Conservation (phyloP, 164 flowering plant species). For the Tetracentron sinense region DNA sequence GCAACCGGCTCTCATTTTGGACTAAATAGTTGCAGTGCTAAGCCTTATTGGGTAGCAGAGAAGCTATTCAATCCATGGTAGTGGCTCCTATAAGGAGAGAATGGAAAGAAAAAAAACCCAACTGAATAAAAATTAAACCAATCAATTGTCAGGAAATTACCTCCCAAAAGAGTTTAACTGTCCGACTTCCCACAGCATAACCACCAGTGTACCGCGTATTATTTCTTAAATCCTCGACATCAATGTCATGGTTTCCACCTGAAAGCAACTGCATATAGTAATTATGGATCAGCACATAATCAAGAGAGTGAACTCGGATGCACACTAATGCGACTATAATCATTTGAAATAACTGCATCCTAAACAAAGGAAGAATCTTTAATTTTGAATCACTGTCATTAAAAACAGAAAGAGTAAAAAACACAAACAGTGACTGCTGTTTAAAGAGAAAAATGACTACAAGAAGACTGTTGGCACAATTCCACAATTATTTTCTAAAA, state of each 20-base stretch:
- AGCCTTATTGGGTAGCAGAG: no score
- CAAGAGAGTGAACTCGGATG: not conserved
- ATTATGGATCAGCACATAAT: constrained; percentile 7
- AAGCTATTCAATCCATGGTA: not conserved
- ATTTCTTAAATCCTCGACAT: constrained; percentile 72
- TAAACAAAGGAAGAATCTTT: not conserved
- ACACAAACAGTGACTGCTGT: no score
- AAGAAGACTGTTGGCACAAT: no score
- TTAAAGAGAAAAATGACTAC: no score
- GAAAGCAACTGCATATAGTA: constrained; percentile 76
- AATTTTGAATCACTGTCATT: not conserved
- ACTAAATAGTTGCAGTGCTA: no score
- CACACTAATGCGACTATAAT: not conserved
- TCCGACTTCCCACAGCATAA: constrained; percentile 87
- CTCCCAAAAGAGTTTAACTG: constrained; percentile 98
- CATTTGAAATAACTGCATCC: not conserved
- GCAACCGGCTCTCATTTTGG: no score
- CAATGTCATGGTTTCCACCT: constrained; percentile 91
- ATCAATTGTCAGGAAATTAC: constrained; percentile 30
- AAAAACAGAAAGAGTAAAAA: not conserved
- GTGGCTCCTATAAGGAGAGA: not conserved
- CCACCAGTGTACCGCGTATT: constrained; percentile 94
- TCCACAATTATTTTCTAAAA: no score
- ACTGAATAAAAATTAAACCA: not conserved
- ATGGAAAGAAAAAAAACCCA: not conserved